Conservation (phyloP, 169 alveolate genomes). For the Plasmodium vivax region DNA sequence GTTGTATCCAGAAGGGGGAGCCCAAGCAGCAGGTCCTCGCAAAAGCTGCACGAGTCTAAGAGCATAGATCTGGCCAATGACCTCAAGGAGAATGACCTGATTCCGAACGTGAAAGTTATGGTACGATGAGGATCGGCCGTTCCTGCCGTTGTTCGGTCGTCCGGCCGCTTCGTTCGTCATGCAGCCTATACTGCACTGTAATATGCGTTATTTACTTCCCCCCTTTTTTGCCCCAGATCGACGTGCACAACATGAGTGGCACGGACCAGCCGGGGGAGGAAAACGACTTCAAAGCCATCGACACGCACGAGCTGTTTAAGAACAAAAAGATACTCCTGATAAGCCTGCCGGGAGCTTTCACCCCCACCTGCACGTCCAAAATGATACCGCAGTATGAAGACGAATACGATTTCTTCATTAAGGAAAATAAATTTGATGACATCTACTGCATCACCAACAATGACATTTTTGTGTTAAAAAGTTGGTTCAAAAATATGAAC, state of each 20-base stretch:
- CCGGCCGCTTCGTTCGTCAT: not conserved
- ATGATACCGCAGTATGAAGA: conserved; percentile 79
- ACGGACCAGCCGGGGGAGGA: not conserved
- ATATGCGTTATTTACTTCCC: not conserved
- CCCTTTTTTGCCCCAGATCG: conserved; percentile 18
- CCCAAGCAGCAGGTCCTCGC: conserved; percentile 11
- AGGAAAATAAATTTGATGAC: conserved; percentile 77
- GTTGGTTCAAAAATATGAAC: conserved; percentile 76
- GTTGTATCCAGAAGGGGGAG: conserved; percentile 45
- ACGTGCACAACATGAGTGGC: conserved; percentile 11
- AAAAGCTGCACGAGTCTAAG: conserved; percentile 44
- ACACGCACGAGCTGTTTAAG: conserved; percentile 73
- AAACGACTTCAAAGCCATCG: conserved; percentile 12
- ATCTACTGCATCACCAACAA: conserved; percentile 81
- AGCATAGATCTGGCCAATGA: conserved; percentile 69
- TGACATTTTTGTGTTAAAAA: conserved; percentile 80
- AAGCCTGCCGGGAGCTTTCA: conserved; percentile 83
- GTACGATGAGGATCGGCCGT: conserved; percentile 1
- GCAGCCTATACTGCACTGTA: not conserved
- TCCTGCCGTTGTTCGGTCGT: not conserved
- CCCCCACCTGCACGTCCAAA: conserved; percentile 81
- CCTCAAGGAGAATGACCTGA: conserved; percentile 65
- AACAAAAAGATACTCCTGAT: conserved; percentile 76
- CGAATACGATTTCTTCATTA: conserved; percentile 74
- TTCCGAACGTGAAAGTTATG: conserved; percentile 74